phyloP scores from a whole-genome alignment of 768 basidiomycete species.

The Pisolithus microcarpus region DNA sequence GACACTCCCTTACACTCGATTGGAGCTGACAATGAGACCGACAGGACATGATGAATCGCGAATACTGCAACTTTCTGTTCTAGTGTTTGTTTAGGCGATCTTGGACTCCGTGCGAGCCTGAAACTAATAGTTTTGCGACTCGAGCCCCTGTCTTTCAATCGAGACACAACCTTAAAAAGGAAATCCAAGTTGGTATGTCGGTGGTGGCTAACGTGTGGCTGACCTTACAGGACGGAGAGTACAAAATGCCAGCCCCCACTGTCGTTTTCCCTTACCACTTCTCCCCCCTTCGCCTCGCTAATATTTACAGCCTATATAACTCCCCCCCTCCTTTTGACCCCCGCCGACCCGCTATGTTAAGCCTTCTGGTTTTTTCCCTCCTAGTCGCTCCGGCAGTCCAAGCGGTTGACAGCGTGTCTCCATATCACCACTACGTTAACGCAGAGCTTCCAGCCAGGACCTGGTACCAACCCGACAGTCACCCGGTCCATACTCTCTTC shows the following conservation, averaged over 20 bases:
- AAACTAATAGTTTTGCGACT: too few relatives aligned
- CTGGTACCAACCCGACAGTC: slow-evolving; percentile 61
- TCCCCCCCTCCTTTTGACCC: slow-evolving; percentile 32
- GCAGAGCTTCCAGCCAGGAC: slow-evolving; percentile 19
- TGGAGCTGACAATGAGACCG: too few relatives aligned
- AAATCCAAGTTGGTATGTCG: slow-evolving; percentile 8
- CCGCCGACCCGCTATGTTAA: slow-evolving; percentile 16
- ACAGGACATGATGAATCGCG: too few relatives aligned
- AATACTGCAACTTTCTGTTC: too few relatives aligned
- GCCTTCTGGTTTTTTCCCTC: slow-evolving; percentile 17
- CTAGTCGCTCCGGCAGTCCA: slow-evolving; percentile 17
- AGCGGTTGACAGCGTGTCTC: slow-evolving; percentile 15
- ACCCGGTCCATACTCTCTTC: slow-evolving; percentile 59
- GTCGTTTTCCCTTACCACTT: slow-evolving; percentile 3
- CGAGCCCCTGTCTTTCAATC: not conserved
- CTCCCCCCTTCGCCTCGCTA: slow-evolving; percentile 3
- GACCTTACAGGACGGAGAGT: slow-evolving; percentile 16
- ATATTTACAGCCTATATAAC: slow-evolving; percentile 10
- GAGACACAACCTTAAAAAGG: slow-evolving; percentile 2
- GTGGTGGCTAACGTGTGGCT: slow-evolving; percentile 18
- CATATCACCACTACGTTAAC: slow-evolving; percentile 14
- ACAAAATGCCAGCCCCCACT: slow-evolving; percentile 19
- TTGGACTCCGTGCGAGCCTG: too few relatives aligned
- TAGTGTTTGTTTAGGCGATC: too few relatives aligned
- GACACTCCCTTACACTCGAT: too few relatives aligned